Conservation (phyloP, 1,284 basidiomycete genomes). For the Fomitiporia mediterranea region DNA sequence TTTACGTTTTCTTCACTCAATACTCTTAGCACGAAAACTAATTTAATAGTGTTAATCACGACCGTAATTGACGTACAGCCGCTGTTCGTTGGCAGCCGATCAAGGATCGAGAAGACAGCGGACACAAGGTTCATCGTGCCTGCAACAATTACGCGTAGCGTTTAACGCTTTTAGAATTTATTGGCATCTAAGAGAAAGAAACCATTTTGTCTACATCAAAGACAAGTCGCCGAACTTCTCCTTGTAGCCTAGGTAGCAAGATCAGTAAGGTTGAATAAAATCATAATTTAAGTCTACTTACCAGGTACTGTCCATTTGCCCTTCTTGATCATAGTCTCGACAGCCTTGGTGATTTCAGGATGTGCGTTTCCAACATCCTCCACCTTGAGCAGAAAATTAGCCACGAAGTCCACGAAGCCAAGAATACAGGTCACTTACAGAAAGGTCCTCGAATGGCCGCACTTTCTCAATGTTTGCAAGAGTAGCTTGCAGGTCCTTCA, state of each 20-base stretch:
- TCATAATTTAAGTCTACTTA: constrained; percentile 31
- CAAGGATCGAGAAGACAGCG: too few relatives aligned
- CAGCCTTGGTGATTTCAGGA: constrained; percentile 88
- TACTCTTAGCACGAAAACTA: too few relatives aligned
- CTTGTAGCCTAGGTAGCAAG: constrained; percentile 60
- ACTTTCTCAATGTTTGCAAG: constrained; percentile 98
- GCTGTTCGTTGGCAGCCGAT: too few relatives aligned
- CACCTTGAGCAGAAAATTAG: constrained; percentile 41
- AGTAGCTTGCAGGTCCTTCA: constrained; percentile 89
- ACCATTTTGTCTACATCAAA: constrained; percentile 62
- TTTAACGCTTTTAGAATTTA: background rate
- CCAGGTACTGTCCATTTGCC: constrained; percentile 98
- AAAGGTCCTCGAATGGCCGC: constrained; percentile 96
- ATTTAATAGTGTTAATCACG: too few relatives aligned
- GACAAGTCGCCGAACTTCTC: constrained; percentile 93
- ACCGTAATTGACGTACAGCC: too few relatives aligned
- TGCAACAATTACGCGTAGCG: too few relatives aligned
- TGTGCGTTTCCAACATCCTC: constrained; percentile 91
- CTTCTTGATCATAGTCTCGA: constrained; percentile 98
- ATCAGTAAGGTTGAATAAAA: constrained; percentile 11
- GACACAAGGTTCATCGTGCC: too few relatives aligned
- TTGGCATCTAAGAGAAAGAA: background rate
- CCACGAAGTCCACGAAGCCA: constrained; percentile 6
- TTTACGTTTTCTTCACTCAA: too few relatives aligned
- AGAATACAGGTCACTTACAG: constrained; percentile 47